These are phyloP conservation scores for Colletotrichum nymphaeae DNA, from an alignment of 2,329 filamentous ascomycete species.

Conservation along the genomic window DNA sequence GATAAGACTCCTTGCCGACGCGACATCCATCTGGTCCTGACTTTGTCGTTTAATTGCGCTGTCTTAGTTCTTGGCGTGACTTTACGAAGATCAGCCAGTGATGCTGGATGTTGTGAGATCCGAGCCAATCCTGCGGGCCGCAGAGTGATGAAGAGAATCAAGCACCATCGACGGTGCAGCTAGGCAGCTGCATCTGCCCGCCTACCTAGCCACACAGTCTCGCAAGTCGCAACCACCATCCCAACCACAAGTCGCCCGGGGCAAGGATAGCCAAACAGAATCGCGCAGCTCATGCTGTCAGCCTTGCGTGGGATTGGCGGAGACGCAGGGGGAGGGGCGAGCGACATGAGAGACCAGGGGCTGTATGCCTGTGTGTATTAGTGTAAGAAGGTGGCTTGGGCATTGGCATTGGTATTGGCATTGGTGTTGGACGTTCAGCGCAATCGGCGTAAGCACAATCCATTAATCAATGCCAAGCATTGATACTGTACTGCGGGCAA, in stretches of 20 bases:
- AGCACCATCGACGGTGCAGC: not conserved
- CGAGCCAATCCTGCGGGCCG: not conserved
- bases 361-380: not conserved
- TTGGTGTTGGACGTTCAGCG: not conserved
- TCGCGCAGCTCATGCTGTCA: constrained; percentile 21
- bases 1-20: not conserved
- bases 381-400: constrained; percentile 2
- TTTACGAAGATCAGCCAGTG: not conserved
- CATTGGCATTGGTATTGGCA: constrained; percentile 12
- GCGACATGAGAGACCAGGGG: not conserved
- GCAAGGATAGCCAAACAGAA: constrained; percentile 2
- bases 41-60: constrained; percentile 2
- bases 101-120: constrained; percentile 3
- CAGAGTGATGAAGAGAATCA: not conserved
- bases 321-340: constrained; percentile 17
- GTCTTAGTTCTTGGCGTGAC: constrained; percentile 18
- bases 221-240: not conserved
- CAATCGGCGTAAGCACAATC: not conserved
- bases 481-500: not conserved
- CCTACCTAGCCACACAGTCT: not conserved
- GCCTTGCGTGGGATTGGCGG: constrained; percentile 30
- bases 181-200: not conserved
- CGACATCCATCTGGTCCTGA: not conserved
- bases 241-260: not conserved
- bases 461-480: not conserved